These are phyloP conservation scores for Microthlaspi erraticum DNA, from an alignment of 345 rosid genomes.

Conservation along the genomic window DNA sequence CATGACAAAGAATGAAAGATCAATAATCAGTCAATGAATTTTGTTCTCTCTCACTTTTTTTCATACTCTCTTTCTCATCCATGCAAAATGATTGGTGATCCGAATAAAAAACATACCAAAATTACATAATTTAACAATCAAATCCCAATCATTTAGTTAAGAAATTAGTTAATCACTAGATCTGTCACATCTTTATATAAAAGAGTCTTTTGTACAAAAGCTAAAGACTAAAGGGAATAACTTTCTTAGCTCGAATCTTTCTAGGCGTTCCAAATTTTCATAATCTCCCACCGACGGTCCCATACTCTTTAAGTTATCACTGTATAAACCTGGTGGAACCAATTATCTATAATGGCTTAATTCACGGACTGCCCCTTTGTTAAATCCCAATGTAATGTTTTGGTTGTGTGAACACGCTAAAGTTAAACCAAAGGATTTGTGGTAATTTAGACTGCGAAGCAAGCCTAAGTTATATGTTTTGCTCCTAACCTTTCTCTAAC, in stretches of 20 bases:
- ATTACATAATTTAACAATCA: slow-evolving; percentile 31
- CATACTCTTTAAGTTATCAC: background rate
- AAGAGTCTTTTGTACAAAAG: slow-evolving; percentile 31
- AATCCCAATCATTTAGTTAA: slow-evolving; percentile 22
- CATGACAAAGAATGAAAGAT: background rate
- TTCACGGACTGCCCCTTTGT: background rate
- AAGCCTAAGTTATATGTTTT: background rate
- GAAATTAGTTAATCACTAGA: slow-evolving; percentile 23
- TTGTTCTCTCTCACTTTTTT: background rate
- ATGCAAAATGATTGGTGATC: slow-evolving; percentile 26
- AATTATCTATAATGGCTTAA: background rate
- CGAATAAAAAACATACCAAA: background rate
- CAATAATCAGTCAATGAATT: background rate
- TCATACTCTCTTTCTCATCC: background rate
- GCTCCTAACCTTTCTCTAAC: background rate
- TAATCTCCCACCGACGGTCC: slow-evolving; percentile 43
- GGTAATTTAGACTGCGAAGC: background rate
- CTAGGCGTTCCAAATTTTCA: slow-evolving; percentile 16
- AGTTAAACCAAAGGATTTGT: no score
- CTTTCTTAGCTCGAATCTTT: slow-evolving; percentile 14
- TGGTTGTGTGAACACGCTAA: background rate
- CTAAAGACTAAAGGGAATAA: slow-evolving; percentile 18
- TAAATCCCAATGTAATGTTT: background rate
- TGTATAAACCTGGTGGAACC: slow-evolving; percentile 31
- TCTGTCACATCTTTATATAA: slow-evolving; percentile 22